phyloP scores from a whole-genome alignment of 805 yeast genomes.

The Ogataea salicorniae region DNA sequence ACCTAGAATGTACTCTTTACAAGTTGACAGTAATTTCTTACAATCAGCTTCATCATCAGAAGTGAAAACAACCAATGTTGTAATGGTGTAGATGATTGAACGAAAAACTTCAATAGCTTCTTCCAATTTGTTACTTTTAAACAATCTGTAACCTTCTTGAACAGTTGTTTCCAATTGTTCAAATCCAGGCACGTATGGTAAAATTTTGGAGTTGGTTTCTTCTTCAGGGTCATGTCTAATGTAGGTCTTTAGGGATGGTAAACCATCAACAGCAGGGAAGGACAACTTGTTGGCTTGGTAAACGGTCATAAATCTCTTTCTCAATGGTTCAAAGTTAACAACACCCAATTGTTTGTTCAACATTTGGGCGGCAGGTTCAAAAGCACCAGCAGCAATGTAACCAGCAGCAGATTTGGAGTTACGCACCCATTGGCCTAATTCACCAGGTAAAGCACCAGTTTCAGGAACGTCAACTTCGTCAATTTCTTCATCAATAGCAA shows the following conservation, averaged over 20 bases:
- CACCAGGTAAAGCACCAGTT: slow-evolving; percentile 41
- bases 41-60: slow-evolving; percentile 77
- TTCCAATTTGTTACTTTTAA: slow-evolving; percentile 78
- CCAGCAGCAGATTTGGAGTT: slow-evolving; percentile 88
- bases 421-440: slow-evolving; percentile 76
- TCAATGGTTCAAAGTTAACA: slow-evolving; percentile 80
- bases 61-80: slow-evolving; percentile 64
- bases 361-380: slow-evolving; percentile 92
- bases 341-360: slow-evolving; percentile 86
- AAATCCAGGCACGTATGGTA: slow-evolving; percentile 74
- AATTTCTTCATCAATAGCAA: slow-evolving; percentile 38
- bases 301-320: slow-evolving; percentile 75
- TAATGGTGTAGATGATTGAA: slow-evolving; percentile 66
- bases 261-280: slow-evolving; percentile 67
- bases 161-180: slow-evolving; percentile 57
- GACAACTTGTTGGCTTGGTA: slow-evolving; percentile 76
- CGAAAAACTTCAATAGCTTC: slow-evolving; percentile 80
- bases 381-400: slow-evolving; percentile 92
- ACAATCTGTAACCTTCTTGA: slow-evolving; percentile 72
- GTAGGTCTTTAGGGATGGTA: slow-evolving; percentile 64
- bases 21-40: slow-evolving; percentile 59
- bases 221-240: slow-evolving; percentile 64
- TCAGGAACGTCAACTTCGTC: slow-evolving; percentile 32
- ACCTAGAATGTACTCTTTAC: slow-evolving; percentile 90
- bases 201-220: slow-evolving; percentile 39